Evolutionary conservation across 768 basidiomycete species (phyloP).

Genomic region (Thelephora ganbajun): DNA sequence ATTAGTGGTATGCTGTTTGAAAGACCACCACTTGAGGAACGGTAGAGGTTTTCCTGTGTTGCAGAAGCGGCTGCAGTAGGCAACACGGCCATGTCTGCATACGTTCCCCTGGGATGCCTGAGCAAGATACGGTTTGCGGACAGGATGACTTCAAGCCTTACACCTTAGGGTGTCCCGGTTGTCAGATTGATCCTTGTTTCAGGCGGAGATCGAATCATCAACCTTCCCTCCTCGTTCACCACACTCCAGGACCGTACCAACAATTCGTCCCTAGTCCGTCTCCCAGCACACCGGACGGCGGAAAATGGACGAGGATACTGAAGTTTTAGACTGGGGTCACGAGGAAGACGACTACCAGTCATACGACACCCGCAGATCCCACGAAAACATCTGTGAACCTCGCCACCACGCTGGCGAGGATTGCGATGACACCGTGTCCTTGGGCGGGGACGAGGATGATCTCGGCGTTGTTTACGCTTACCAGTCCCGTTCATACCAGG

Average conservation of each 20-base stretch:
- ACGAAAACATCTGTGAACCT: constrained; percentile 9
- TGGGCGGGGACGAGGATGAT: constrained; percentile 56
- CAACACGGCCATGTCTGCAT: constrained; percentile 14
- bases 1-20: constrained; percentile 62
- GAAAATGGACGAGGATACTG: constrained; percentile 52
- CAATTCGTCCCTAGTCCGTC: constrained; percentile 4
- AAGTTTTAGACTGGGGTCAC: constrained; percentile 59
- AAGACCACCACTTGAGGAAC: constrained; percentile 13
- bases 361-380: constrained; percentile 5
- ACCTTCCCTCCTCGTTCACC: constrained; percentile 6
- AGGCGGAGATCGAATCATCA: no score
- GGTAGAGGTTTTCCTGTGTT: constrained; percentile 6
- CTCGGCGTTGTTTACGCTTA: constrained; percentile 33
- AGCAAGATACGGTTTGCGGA: neutral
- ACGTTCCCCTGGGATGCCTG: neutral
- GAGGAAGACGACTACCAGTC: constrained; percentile 27
- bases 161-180: neutral
- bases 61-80: constrained; percentile 11
- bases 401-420: constrained; percentile 20
- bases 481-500: constrained; percentile 21
- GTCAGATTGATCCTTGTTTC: neutral
- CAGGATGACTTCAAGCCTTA: neutral
- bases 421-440: constrained; percentile 51
- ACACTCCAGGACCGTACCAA: constrained; percentile 9
- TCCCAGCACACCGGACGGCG: constrained; percentile 3